A percentile compares a stretch with the other conserved stretches of the same genome.
Evolutionary conservation across 495 filamentous ascomycete genomes (phyloP).

Genomic region (Lophium mytilinum): DNA sequence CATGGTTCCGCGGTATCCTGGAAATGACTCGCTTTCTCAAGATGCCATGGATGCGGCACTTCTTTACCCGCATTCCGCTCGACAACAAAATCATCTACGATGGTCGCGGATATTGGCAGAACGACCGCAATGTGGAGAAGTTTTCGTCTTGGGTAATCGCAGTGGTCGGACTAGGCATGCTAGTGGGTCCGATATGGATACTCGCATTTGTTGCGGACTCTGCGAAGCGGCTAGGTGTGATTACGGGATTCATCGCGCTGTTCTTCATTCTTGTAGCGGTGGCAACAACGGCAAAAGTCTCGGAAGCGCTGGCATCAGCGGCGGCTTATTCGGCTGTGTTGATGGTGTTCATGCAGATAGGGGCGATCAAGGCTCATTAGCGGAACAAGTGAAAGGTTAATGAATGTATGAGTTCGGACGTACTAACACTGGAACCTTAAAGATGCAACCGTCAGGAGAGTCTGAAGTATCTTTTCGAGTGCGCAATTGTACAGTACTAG

Average conservation of each 20-base stretch:
- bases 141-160: background rate
- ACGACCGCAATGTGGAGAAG: background rate
- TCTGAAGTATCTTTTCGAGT: no score
- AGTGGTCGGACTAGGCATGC: background rate
- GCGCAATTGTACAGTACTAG: no score
- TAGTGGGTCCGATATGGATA: background rate
- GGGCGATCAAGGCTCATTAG: no score
- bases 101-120: background rate
- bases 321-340: background rate
- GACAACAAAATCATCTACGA: no score
- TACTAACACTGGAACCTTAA: no score
- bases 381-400: no score
- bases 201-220: background rate
- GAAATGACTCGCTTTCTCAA: no score
- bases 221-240: background rate
- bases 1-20: no score
- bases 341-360: background rate
- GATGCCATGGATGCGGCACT: no score
- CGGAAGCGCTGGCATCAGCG: background rate
- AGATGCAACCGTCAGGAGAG: no score
- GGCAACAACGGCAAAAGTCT: background rate
- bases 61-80: no score
- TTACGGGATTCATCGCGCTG: background rate
- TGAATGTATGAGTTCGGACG: no score
- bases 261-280: background rate